phyloP scores from a whole-genome alignment of 352 stramenopile genomes.

The Globisporangium rhizosaccharum region DNA sequence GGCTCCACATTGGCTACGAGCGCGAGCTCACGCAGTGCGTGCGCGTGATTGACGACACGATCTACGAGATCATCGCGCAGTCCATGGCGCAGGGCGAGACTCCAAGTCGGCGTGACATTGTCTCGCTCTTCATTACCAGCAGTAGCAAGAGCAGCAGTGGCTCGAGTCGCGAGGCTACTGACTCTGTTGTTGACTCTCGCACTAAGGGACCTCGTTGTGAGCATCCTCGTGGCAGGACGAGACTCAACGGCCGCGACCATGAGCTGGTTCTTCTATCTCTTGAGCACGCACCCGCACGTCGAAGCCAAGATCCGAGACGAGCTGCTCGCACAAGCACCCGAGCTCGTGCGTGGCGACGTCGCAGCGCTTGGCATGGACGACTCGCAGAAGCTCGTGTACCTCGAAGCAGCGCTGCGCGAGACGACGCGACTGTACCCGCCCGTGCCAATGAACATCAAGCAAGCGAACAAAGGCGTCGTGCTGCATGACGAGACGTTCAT shows the following conservation, averaged over 20 bases:
- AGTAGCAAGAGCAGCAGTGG: slow-evolving; percentile 3
- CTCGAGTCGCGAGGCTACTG: slow-evolving; percentile 3
- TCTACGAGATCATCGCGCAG: slow-evolving; percentile 26
- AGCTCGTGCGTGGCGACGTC: slow-evolving; percentile 1
- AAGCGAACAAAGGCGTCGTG: slow-evolving; percentile 30
- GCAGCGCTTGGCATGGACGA: slow-evolving; percentile 8
- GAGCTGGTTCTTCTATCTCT: slow-evolving; percentile 38
- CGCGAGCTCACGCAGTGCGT: slow-evolving; percentile 23
- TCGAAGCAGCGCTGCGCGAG: slow-evolving; percentile 22
- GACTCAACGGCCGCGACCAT: slow-evolving; percentile 39
- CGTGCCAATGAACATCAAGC: slow-evolving; percentile 24
- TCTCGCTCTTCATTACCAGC: slow-evolving; percentile 42
- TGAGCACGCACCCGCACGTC: slow-evolving; percentile 32
- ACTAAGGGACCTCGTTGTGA: slow-evolving; percentile 45
- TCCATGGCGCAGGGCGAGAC: slow-evolving; percentile 15
- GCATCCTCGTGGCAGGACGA: slow-evolving; percentile 39
- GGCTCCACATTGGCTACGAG: slow-evolving; percentile 28
- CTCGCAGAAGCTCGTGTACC: slow-evolving; percentile 9
- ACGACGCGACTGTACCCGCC: slow-evolving; percentile 26
- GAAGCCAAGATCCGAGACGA: slow-evolving; percentile 23
- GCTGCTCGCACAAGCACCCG: slow-evolving; percentile 10
- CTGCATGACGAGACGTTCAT: slow-evolving; percentile 60
- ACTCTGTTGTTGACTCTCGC: slow-evolving; percentile 2
- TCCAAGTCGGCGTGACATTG: slow-evolving; percentile 15
- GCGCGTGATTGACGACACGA: slow-evolving; percentile 26